Evolutionary conservation across 2,329 filamentous ascomycete genomes (phyloP).

Genomic region (Sporothrix luriei): DNA sequence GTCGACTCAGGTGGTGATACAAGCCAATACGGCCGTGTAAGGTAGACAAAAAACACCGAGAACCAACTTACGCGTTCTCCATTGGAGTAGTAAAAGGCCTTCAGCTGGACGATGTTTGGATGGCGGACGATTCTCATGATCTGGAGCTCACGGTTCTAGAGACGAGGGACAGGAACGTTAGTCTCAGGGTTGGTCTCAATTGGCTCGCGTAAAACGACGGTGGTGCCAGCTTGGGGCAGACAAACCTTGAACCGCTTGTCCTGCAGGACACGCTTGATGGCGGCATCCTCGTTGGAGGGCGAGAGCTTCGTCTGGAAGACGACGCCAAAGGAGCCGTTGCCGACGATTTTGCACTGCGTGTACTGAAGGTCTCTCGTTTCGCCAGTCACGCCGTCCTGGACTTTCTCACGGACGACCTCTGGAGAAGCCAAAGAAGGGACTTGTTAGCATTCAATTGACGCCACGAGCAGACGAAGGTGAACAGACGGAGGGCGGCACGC

Average conservation of each 20-base stretch:
- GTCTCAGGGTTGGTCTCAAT: not conserved
- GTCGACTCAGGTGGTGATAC: not conserved
- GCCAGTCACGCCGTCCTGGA: slow-evolving; percentile 95
- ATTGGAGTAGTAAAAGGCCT: slow-evolving; percentile 99
- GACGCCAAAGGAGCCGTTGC: slow-evolving; percentile 97
- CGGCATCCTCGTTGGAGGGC: slow-evolving; percentile 95
- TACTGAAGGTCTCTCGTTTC: slow-evolving; percentile 97
- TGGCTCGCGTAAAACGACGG: not conserved
- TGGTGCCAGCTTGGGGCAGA: not conserved
- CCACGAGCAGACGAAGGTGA: not conserved
- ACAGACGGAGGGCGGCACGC: not conserved
- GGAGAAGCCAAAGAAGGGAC: slow-evolving; percentile 36
- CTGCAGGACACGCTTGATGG: slow-evolving; percentile 97
- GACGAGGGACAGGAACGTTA: not conserved
- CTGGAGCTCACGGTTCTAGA: slow-evolving; percentile 94
- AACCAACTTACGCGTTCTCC: slow-evolving; percentile 77
- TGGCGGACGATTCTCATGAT: slow-evolving; percentile 99
- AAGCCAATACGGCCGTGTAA: not conserved
- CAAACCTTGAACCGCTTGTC: slow-evolving; percentile 98
- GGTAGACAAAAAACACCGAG: not conserved
- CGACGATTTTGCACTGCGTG: slow-evolving; percentile 99
- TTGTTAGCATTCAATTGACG: slow-evolving; percentile 9
- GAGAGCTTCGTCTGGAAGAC: slow-evolving; percentile 99
- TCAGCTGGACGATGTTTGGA: slow-evolving; percentile 97
- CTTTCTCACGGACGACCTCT: slow-evolving; percentile 99